Evolutionary conservation across 2,329 filamentous ascomycete genomes (phyloP).

Genomic region (Periglandula ipomoeae): DNA sequence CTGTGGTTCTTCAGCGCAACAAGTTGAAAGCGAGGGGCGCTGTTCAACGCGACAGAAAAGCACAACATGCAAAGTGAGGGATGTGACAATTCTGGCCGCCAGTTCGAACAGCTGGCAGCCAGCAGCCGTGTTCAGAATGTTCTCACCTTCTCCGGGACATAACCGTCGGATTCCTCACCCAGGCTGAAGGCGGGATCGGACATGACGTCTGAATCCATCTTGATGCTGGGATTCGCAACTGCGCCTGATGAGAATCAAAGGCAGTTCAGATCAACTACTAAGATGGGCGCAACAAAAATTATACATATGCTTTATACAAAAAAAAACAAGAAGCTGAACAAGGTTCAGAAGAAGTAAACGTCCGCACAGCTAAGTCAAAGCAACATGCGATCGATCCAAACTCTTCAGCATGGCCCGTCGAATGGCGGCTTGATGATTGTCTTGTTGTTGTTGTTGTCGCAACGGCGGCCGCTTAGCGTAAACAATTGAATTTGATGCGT

Average conservation of each 20-base stretch:
- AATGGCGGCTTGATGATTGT: slow-evolving; percentile 9
- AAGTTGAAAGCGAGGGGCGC: no score
- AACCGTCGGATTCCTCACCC: slow-evolving; percentile 33
- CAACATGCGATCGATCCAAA: slow-evolving; percentile 13
- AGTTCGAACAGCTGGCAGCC: neutral
- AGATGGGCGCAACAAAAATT: neutral
- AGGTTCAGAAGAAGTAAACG: slow-evolving; percentile 10
- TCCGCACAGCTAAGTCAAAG: neutral
- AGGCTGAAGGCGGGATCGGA: slow-evolving; percentile 39
- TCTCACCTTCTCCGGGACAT: slow-evolving; percentile 29
- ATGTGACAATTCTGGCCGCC: neutral
- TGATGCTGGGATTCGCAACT: slow-evolving; percentile 12
- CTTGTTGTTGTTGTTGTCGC: slow-evolving; percentile 13
- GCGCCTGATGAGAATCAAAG: neutral
- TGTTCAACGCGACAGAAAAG: no score
- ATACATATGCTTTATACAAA: neutral
- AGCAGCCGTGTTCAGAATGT: neutral
- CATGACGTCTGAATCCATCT: slow-evolving; percentile 49
- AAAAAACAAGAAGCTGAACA: slow-evolving; percentile 3
- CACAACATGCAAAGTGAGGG: neutral
- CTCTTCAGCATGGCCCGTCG: slow-evolving; percentile 13
- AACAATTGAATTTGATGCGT: slow-evolving; percentile 16
- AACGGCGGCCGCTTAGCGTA: slow-evolving; percentile 11
- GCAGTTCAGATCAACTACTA: neutral
- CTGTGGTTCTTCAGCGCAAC: neutral